Evolutionary conservation across 352 stramenopile species (phyloP).

Genomic region (Pythium chondricola): DNA sequence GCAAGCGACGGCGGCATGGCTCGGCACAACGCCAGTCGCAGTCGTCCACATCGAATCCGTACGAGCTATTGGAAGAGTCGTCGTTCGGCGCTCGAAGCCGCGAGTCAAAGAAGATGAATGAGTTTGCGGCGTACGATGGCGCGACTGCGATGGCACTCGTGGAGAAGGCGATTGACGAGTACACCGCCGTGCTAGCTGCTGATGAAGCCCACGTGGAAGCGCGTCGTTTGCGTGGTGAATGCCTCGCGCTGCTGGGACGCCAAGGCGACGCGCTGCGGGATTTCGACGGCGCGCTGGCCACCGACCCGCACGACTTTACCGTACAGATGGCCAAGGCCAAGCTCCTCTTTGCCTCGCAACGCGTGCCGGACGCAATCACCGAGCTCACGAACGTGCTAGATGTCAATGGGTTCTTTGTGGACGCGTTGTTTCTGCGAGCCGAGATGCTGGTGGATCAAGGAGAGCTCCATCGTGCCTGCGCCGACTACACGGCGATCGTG

Average conservation of each 20-base stretch:
- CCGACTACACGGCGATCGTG: slow-evolving; percentile 67
- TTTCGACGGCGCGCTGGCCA: slow-evolving; percentile 34
- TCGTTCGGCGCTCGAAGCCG: slow-evolving; percentile 4
- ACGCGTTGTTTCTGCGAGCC: slow-evolving; percentile 56
- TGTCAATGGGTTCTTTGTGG: slow-evolving; percentile 67
- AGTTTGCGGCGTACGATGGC: slow-evolving; percentile 24
- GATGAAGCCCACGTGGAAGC: slow-evolving; percentile 40
- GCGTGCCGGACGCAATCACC: slow-evolving; percentile 34
- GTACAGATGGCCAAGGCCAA: slow-evolving; percentile 51
- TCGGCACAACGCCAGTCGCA: neutral
- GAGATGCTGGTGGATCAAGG: slow-evolving; percentile 42
- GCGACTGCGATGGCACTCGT: slow-evolving; percentile 28
- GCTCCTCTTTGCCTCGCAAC: slow-evolving; percentile 37
- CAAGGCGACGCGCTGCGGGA: slow-evolving; percentile 50
- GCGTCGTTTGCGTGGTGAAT: slow-evolving; percentile 40
- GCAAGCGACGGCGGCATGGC: slow-evolving; percentile 2
- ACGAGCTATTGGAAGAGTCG: neutral
- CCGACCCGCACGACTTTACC: slow-evolving; percentile 54
- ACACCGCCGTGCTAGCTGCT: slow-evolving; percentile 36
- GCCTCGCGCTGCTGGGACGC: slow-evolving; percentile 33
- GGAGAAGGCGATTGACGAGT: slow-evolving; percentile 56
- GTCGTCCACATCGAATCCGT: neutral
- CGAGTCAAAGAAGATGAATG: neutral
- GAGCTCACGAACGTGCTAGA: slow-evolving; percentile 51
- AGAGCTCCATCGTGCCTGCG: slow-evolving; percentile 29